Evolutionary conservation across 441 rosid species (phyloP), one percentile per base, ranked within the genome.

Genomic region (Erodium texanum): DNA sequence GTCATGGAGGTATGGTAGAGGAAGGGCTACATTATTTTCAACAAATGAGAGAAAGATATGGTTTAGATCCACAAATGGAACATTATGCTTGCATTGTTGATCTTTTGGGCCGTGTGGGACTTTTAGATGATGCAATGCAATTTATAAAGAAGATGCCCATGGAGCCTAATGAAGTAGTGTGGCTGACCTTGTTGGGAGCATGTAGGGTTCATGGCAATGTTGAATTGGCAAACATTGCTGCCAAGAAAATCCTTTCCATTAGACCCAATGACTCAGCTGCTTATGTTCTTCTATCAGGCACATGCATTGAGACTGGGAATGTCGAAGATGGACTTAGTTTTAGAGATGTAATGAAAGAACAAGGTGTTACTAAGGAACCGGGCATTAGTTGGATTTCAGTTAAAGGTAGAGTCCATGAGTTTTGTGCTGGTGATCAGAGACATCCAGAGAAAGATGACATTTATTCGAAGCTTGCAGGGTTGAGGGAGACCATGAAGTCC

Each of bases 31-130:
- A 34, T n/a, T 77, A 68, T 73, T 77, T 81, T 68, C 71, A 70
- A 24, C 5, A 66, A 45, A 81, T 83, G 84, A 72, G 68, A 70
- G 73, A 75, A 48, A 73, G 62, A 19, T 83, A 77, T 36, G 76
- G 70, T 19, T 32, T 81, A 70, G 69, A 66, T 54, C 87, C 79
- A 0, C 79, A 72, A 64, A 72, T 76, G 70, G 80, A 76, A 66
- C 83, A 83, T 68, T 83, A 81, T 65, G 83, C 82, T 59, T 81
- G 82, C 75, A 78, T 83, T 52, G 81, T 76, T 41, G 81, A 80
- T 75, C 75, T 84, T 63, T 73, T 79, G 16, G 80, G 82, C 12
- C 83, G 77, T 18, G 75, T 74, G 12, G 88, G 84, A 16, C 78
- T 48, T 62, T 48, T 80, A 5, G 54, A 73, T 8, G 81, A 80